Percentiles rank a stretch among this genome's conserved stretches.
Conservation (phyloP, 257 asterid species). For the Solanum rostratum region DNA sequence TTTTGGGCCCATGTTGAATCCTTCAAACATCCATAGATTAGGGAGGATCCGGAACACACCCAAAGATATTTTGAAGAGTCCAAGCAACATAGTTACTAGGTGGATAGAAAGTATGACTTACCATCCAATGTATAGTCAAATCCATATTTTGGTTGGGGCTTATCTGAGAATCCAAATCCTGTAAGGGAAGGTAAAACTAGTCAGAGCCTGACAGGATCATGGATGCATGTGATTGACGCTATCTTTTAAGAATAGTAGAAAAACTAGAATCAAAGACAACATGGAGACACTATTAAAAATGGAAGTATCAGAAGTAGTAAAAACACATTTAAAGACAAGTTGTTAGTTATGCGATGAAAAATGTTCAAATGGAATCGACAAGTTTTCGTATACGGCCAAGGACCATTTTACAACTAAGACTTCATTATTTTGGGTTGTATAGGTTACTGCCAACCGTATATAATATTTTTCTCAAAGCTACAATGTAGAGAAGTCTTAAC, state of each 20-base stretch:
- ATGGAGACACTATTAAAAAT: neutral
- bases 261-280: neutral
- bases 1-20: neutral
- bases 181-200: slow-evolving; percentile 8
- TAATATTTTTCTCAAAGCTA: neutral
- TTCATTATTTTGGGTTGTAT: neutral
- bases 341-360: neutral
- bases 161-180: slow-evolving; percentile 98
- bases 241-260: neutral
- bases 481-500: neutral
- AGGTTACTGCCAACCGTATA: neutral
- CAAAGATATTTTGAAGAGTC: neutral
- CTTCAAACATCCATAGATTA: neutral
- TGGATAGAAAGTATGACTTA: slow-evolving; percentile 1
- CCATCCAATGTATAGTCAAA: slow-evolving; percentile 88
- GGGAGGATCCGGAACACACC: neutral
- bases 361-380: neutral
- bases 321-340: neutral
- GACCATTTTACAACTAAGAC: neutral
- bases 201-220: neutral
- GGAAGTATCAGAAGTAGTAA: neutral
- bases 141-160: slow-evolving; percentile 89
- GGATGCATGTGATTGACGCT: neutral
- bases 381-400: neutral
- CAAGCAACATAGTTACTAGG: neutral